These are phyloP conservation scores for Exophiala oligosperma DNA, from an alignment of 2,329 filamentous ascomycete species.

Conservation along the genomic window DNA sequence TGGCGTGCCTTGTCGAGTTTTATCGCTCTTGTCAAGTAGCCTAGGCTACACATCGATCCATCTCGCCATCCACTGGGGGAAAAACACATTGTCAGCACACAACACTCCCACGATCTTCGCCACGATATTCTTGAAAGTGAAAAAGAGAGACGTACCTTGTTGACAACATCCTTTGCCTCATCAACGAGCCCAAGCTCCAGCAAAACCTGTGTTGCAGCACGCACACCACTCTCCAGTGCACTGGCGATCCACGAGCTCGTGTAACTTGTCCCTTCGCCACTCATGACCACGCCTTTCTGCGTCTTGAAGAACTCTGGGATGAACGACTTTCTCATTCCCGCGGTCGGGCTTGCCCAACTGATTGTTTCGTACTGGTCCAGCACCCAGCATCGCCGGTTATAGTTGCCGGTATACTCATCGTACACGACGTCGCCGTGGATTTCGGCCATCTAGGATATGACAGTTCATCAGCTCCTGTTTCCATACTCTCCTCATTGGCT, in stretches of 20 bases:
- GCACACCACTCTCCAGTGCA: conserved; percentile 42
- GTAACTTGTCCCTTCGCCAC: conserved; percentile 69
- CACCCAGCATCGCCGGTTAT: conserved; percentile 66
- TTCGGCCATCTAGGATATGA: conserved; percentile 54
- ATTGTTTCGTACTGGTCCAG: conserved; percentile 61
- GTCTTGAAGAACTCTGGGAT: conserved; percentile 73
- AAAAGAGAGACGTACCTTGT: conserved; percentile 29
- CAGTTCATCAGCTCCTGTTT: too few relatives aligned
- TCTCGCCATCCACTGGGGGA: conserved; percentile 15
- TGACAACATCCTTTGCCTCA: conserved; percentile 64
- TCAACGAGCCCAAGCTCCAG: conserved; percentile 65
- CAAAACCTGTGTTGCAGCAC: conserved; percentile 4
- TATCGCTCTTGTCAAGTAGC: neutral
- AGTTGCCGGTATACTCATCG: conserved; percentile 65
- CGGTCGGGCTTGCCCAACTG: conserved; percentile 61
- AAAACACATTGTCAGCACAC: neutral
- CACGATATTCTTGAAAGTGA: neutral
- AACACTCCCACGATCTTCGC: too few relatives aligned
- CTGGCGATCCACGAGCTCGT: conserved; percentile 69
- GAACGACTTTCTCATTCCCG: conserved; percentile 69
- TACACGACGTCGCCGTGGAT: conserved; percentile 63
- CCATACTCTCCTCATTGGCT: too few relatives aligned
- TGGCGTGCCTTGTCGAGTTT: too few relatives aligned
- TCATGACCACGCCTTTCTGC: conserved; percentile 67
- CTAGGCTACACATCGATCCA: conserved; percentile 19